Evolutionary conservation across 2,329 filamentous ascomycete species (phyloP), one percentile per base, ranked within the genome.

Genomic region (Trichophyton simii): DNA sequence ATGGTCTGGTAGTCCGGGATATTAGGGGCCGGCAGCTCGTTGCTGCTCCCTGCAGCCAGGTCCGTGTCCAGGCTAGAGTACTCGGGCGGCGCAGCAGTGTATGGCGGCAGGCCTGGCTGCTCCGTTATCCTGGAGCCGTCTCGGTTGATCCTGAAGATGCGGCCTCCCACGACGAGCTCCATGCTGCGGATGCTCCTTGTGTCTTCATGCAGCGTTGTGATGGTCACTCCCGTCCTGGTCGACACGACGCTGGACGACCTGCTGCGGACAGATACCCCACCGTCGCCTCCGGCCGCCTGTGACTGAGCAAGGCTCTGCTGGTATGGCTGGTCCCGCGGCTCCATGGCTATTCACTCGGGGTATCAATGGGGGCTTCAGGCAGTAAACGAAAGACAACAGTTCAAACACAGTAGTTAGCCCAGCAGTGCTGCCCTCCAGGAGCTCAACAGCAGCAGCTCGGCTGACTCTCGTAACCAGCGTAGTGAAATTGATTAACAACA

Each of bases 231-330:
- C 11, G 69, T 71, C 44, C 65, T 65, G 22, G 69, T 71, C 2
- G 70, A 72, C 3, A 71, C 62, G 22, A 70, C 67, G 50, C 68
- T 70, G 5, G 69, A 71, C 31, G 70, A 66, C 44, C 70, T 64
- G 52, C 69, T 71, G 31, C 50, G 50, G 50, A 55, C 50, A 7
- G 50, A 55, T n/a, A 20, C 50, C 15, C 50, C 50, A 20, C 50
- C 50, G 50, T 28, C 50, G 31, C 50, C 50, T 2, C 28, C 28
- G 13, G 6, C 28, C 28, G 28, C 50, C 50, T 36, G 50, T 11
- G 46, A 25, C 25, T 50, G 46, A 50, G 46, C 46, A 22, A 50
- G 46, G 46, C 46, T 50, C 11, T 50, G 46, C 22, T 50, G 20
- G 13, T 50, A 50, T 7, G 25, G 8, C 15, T 34, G 50, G 6